Conservation (phyloP, 352 stramenopile species). For the Thalassiosira sp. region DNA sequence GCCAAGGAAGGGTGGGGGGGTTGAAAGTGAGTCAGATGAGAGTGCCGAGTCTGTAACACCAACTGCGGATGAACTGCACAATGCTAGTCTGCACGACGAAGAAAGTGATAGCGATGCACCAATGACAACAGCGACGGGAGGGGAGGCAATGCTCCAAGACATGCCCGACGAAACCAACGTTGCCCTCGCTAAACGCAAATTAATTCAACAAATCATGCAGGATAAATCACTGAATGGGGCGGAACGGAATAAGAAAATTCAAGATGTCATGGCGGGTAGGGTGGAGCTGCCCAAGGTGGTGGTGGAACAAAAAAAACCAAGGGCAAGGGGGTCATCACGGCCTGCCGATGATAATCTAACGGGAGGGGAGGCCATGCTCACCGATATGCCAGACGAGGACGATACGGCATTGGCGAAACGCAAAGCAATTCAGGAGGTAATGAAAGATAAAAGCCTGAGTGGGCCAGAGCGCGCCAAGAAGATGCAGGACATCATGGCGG, state of each 20-base stretch:
- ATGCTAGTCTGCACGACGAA: no score
- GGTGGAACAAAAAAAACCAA: background rate
- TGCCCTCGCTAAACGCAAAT: background rate
- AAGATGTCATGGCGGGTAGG: background rate
- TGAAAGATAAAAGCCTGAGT: constrained; percentile 12
- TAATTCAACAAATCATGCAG: constrained; percentile 9
- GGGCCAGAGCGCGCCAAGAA: background rate
- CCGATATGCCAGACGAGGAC: background rate
- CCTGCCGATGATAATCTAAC: background rate
- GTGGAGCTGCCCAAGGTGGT: background rate
- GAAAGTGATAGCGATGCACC: background rate
- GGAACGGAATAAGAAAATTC: background rate
- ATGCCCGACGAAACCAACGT: background rate
- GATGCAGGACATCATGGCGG: constrained; percentile 5
- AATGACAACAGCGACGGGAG: background rate
- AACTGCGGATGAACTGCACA: background rate
- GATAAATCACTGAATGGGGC: background rate
- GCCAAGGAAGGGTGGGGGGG: background rate
- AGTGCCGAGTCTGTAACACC: background rate
- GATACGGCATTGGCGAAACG: constrained; percentile 20
- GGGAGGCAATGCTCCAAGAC: background rate
- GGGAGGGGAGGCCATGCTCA: constrained; percentile 9
- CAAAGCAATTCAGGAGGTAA: constrained; percentile 18
- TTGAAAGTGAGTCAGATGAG: no score
- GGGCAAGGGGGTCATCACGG: background rate